phyloP scores from a whole-genome alignment of 2,329 filamentous ascomycete species.

The Fusarium praegraminearum region DNA sequence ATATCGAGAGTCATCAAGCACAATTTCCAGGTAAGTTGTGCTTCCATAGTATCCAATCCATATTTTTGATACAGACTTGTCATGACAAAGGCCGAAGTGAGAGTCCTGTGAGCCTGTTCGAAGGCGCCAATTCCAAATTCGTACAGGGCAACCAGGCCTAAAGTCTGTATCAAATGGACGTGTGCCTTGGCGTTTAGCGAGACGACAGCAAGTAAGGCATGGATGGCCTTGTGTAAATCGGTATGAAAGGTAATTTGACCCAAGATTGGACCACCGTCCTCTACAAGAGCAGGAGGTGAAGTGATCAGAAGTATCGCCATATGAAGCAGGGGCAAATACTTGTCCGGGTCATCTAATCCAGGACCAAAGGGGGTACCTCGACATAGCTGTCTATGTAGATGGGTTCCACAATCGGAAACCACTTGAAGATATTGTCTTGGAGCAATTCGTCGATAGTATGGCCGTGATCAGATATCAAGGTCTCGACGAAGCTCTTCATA shows the following conservation, averaged over 20 bases:
- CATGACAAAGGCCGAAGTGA: not conserved
- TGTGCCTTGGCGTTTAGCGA: not conserved
- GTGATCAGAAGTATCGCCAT: not conserved
- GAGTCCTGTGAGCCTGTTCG: not conserved
- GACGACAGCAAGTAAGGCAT: not conserved
- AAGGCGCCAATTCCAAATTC: not conserved
- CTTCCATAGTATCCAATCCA: not conserved
- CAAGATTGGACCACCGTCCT: fast-evolving
- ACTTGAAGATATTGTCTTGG: not conserved
- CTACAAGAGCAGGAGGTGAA: not conserved
- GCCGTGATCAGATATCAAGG: not conserved
- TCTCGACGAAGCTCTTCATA: not conserved
- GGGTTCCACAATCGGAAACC: not conserved
- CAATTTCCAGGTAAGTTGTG: not conserved
- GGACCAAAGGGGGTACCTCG: too few species aligned
- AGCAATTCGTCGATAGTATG: not conserved
- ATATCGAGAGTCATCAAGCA: conserved; percentile 1
- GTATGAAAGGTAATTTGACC: not conserved
- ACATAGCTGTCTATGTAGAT: not conserved
- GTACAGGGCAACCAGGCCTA: not conserved
- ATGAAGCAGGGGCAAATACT: not conserved
- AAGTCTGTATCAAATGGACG: not conserved
- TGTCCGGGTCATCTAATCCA: not conserved
- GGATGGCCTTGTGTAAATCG: not conserved
- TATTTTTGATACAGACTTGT: not conserved